phyloP scores from a whole-genome alignment of 257 asterid species.

The Nicotiana knightiana region DNA sequence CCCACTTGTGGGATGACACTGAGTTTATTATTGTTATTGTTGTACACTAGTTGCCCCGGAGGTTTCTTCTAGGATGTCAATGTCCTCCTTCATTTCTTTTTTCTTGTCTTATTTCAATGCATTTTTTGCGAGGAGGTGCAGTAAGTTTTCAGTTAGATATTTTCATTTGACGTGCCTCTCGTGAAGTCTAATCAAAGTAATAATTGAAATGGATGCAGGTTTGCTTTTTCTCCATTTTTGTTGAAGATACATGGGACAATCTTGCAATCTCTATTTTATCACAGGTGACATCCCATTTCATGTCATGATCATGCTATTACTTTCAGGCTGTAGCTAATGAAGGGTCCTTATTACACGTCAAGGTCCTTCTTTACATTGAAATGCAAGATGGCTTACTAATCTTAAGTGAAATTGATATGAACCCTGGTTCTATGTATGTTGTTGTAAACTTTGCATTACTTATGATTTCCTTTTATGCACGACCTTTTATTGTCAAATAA shows the following conservation, averaged over 20 bases:
- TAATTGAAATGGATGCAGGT: conserved; percentile 51
- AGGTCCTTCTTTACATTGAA: background rate
- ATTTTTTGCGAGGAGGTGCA: background rate
- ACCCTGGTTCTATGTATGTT: background rate
- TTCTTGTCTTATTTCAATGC: background rate
- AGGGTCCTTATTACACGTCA: background rate
- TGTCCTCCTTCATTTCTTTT: background rate
- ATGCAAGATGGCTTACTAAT: background rate
- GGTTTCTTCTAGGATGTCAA: background rate
- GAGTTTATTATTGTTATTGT: too few species aligned
- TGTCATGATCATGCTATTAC: background rate
- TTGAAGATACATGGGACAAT: conserved; percentile 61
- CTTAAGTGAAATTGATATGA: background rate
- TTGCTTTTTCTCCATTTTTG: conserved; percentile 41
- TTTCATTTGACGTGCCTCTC: background rate
- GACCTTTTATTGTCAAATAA: background rate
- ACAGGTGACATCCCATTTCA: conserved; percentile 40
- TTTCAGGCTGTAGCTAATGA: background rate
- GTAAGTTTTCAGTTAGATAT: background rate
- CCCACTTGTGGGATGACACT: too few species aligned
- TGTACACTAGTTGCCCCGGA: too few species aligned
- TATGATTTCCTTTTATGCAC: background rate
- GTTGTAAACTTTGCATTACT: background rate
- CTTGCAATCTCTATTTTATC: conserved; percentile 57
- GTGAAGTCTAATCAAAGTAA: background rate